These are phyloP conservation scores for Candida qinlingensis DNA, from an alignment of 805 yeast species.

Conservation along the genomic window DNA sequence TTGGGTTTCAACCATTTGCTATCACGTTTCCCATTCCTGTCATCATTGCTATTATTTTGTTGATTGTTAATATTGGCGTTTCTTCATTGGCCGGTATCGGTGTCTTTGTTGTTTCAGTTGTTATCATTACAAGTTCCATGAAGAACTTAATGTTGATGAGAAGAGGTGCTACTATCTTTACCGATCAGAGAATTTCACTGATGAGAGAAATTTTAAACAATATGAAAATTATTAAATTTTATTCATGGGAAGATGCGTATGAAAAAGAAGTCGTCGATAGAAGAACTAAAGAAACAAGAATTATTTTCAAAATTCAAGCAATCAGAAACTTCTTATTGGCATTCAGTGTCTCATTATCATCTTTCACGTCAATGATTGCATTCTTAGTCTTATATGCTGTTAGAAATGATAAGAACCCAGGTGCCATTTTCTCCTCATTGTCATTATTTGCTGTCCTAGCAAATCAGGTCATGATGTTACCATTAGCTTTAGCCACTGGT, in stretches of 20 bases:
- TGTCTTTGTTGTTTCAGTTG: conserved; percentile 43
- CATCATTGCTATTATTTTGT: conserved; percentile 54
- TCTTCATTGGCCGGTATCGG: conserved; percentile 64
- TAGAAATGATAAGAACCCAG: conserved; percentile 41
- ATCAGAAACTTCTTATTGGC: conserved; percentile 51
- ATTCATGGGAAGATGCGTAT: conserved; percentile 85
- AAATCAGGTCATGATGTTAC: conserved; percentile 60
- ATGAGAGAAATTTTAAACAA: conserved; percentile 59
- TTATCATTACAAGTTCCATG: conserved; percentile 38
- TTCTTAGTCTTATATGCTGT: conserved; percentile 38
- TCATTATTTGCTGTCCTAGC: conserved; percentile 61
- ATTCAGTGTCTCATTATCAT: conserved; percentile 43
- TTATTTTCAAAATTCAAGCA: conserved; percentile 53
- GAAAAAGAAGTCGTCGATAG: conserved; percentile 43
- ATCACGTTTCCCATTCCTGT: conserved; percentile 56
- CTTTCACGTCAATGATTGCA: conserved; percentile 51
- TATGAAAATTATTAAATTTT: conserved; percentile 70
- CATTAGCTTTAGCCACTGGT: conserved; percentile 62
- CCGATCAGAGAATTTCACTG: conserved; percentile 58
- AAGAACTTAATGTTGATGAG: conserved; percentile 48
- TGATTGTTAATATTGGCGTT: conserved; percentile 63
- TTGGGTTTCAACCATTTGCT: conserved; percentile 53
- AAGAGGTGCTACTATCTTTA: conserved; percentile 46
- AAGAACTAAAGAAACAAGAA: conserved; percentile 53
- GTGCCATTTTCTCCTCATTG: conserved; percentile 63